These are phyloP conservation scores for Metschnikowia rubicola DNA, from an alignment of 805 yeast species.

Conservation along the genomic window DNA sequence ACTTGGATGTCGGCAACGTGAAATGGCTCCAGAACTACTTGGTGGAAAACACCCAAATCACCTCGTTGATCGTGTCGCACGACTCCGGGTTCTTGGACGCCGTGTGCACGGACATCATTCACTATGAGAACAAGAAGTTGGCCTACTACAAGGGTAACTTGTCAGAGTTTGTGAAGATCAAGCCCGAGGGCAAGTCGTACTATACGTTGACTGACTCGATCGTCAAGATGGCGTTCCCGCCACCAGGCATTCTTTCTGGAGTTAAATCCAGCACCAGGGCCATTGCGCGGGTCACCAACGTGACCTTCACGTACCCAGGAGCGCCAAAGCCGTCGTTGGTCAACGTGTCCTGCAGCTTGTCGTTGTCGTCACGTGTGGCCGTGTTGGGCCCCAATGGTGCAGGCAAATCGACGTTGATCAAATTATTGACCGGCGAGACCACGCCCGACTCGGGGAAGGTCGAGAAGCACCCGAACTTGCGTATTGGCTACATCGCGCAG, in stretches of 20 bases:
- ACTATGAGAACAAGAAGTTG: slow-evolving; percentile 91
- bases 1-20: slow-evolving; percentile 90
- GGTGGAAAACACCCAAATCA: slow-evolving; percentile 76
- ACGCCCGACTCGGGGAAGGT: slow-evolving; percentile 85
- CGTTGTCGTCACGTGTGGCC: slow-evolving; percentile 95
- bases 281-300: slow-evolving; percentile 82
- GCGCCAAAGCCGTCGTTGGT: slow-evolving; percentile 76
- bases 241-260: slow-evolving; percentile 97
- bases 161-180: slow-evolving; percentile 83
- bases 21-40: slow-evolving; percentile 92
- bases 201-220: slow-evolving; percentile 90
- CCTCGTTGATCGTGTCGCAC: slow-evolving; percentile 94
- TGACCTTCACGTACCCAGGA: slow-evolving; percentile 88
- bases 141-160: slow-evolving; percentile 95
- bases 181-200: slow-evolving; percentile 95
- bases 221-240: slow-evolving; percentile 97
- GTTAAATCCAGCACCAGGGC: slow-evolving; percentile 93
- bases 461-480: slow-evolving; percentile 96
- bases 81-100: slow-evolving; percentile 95
- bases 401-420: slow-evolving; percentile 94
- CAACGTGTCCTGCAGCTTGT: slow-evolving; percentile 83
- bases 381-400: slow-evolving; percentile 98
- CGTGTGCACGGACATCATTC: slow-evolving; percentile 95
- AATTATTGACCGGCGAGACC: slow-evolving; percentile 87
- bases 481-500: slow-evolving; percentile 98